Conservation (phyloP, 1,284 basidiomycete genomes). For the Fomitopsis palustris region DNA sequence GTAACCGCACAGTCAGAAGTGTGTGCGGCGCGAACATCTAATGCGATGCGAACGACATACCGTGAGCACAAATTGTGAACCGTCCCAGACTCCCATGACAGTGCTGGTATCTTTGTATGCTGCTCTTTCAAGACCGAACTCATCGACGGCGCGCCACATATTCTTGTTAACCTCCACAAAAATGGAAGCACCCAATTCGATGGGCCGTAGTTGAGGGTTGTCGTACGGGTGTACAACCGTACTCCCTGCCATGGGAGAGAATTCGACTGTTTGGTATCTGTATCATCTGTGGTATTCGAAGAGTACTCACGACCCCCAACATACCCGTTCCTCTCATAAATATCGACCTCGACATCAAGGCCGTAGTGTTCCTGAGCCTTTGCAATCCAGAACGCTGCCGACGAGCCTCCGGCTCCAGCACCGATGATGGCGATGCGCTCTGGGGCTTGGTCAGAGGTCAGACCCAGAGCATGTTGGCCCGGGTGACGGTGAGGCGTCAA, state of each 20-base stretch:
- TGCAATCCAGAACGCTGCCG: constrained; percentile 84
- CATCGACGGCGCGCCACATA: constrained; percentile 73
- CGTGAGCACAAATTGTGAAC: constrained; percentile 64
- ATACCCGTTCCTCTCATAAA: constrained; percentile 74
- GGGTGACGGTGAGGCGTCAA: background rate
- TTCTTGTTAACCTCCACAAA: constrained; percentile 85
- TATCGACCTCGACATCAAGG: constrained; percentile 70
- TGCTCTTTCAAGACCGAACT: constrained; percentile 70
- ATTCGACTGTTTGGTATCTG: background rate
- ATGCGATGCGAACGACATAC: constrained; percentile 34
- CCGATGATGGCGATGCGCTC: constrained; percentile 73
- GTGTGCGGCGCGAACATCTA: background rate
- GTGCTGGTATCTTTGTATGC: constrained; percentile 47
- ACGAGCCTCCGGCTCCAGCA: constrained; percentile 82
- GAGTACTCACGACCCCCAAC: constrained; percentile 77
- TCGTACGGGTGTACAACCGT: constrained; percentile 77
- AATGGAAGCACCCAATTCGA: constrained; percentile 88
- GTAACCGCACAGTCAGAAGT: background rate
- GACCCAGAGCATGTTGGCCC: background rate
- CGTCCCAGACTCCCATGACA: constrained; percentile 81
- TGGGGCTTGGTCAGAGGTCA: background rate
- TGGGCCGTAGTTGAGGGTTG: constrained; percentile 54
- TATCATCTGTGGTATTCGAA: background rate
- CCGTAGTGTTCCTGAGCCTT: constrained; percentile 69
- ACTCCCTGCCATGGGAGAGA: constrained; percentile 54